Evolutionary conservation across 2,329 filamentous ascomycete genomes (phyloP), one percentile per base, ranked within the genome.

Genomic region (Arthrobotrys pseudoclavata): DNA sequence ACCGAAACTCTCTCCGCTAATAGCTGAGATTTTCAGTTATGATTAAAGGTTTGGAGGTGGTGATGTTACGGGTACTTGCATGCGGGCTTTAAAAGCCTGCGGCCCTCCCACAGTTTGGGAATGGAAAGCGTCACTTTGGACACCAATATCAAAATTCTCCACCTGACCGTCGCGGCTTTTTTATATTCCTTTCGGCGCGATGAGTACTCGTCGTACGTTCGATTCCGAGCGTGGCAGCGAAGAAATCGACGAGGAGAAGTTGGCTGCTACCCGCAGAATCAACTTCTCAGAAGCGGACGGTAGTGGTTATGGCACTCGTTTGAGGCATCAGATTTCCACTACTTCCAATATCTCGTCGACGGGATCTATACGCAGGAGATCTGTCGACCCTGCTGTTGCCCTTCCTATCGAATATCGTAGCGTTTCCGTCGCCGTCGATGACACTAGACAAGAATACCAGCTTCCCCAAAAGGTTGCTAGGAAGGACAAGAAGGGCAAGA

Each of bases 121-220:
- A 13, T 18, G 53, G 31, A 42, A 74, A 62, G 26, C 45, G 50
- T 61, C 61, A 34, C 52, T 68, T 53, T 22, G 24, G 48, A 64
- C 50, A 72, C 60, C 50, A 72, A 72, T 50, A 22, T 48, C 50
- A 13, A 57, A 24, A 47, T 48, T 53, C 45, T 57, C 66, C 60
- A 34, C 66, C 24, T 61, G 42, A 45, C 37, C 22, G 20, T 50
- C 50, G 34, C 60, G 67, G 52, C 31, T 22, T 69, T 60, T 62
- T 40, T 13, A 50, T 62, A 53, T 55, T 50, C 47, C 13, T 62
- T 29, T 50, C 31, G 52, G 67, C 42, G 67, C 52, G 45, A 77
- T 77, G 72, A 72, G 69, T 67, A n/a, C 57, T 67, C 66, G 74
- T 71, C 74, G 52, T 47, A 71, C 61, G n/a, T 71, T 69, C 55